Conservation (phyloP, 352 stramenopile genomes). For the Pythium periplocum region DNA sequence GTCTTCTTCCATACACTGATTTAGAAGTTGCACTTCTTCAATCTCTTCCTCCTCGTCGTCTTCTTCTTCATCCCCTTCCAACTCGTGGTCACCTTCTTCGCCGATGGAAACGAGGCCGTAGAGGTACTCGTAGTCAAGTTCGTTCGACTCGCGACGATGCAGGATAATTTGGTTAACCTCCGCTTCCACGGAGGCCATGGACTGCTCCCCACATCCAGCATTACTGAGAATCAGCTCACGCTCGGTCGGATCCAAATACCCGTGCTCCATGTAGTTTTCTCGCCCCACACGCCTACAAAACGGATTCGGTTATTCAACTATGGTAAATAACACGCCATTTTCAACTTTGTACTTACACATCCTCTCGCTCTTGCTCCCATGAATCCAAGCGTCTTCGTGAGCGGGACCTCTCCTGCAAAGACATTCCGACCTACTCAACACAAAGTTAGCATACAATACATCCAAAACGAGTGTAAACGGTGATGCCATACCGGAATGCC, state of each 20-base stretch:
- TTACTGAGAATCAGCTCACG: slow-evolving; percentile 73
- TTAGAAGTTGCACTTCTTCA: slow-evolving; percentile 18
- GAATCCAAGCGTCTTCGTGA: slow-evolving; percentile 73
- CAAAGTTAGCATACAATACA: slow-evolving; percentile 2
- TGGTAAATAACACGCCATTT: too few species aligned
- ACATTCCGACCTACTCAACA: slow-evolving; percentile 45
- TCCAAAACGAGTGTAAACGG: slow-evolving; percentile 2
- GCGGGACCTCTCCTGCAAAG: slow-evolving; percentile 67
- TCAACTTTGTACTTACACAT: slow-evolving; percentile 35
- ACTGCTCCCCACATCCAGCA: slow-evolving; percentile 63
- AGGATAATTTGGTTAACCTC: slow-evolving; percentile 83
- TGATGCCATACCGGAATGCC: slow-evolving; percentile 41
- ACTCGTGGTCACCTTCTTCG: slow-evolving; percentile 17
- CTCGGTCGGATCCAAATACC: slow-evolving; percentile 74
- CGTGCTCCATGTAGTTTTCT: slow-evolving; percentile 85
- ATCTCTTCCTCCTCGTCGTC: slow-evolving; percentile 29
- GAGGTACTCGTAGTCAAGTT: slow-evolving; percentile 77
- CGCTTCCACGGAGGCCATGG: slow-evolving; percentile 67
- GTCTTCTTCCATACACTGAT: not conserved
- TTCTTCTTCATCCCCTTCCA: slow-evolving; percentile 22
- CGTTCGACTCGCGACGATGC: slow-evolving; percentile 75
- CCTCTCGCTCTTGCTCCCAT: slow-evolving; percentile 68
- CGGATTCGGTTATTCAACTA: too few species aligned
- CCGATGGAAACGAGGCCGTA: slow-evolving; percentile 38
- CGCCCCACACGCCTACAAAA: slow-evolving; percentile 49